Percentiles rank a stretch among this genome's conserved stretches.
Conservation (phyloP, 176 grass and related monocot genomes). For the Oryza rufipogon region DNA sequence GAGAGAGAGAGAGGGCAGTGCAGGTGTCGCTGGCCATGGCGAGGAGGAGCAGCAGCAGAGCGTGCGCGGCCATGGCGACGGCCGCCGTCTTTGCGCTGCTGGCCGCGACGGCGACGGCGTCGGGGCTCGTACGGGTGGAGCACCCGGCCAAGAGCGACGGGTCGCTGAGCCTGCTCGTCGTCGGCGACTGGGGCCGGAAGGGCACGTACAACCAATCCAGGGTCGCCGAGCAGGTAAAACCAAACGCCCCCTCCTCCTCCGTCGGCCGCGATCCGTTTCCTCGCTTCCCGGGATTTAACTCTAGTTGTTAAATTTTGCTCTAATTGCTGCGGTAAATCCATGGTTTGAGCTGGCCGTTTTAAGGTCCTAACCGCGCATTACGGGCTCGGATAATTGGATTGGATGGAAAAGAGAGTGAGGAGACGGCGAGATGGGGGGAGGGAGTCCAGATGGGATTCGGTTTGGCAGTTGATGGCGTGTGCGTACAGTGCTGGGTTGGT, state of each 20-base stretch:
- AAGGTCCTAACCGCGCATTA: not conserved
- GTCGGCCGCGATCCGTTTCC: not conserved
- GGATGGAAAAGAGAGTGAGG: not conserved
- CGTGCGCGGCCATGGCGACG: not conserved
- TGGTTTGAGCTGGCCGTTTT: not conserved
- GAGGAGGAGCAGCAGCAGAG: not conserved
- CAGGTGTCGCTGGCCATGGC: constrained; percentile 41
- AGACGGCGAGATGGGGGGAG: too few species aligned
- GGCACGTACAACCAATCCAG: constrained; percentile 71
- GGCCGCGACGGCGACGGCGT: constrained; percentile 23
- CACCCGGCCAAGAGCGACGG: constrained; percentile 56
- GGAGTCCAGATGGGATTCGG: not conserved
- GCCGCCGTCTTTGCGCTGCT: constrained; percentile 31
- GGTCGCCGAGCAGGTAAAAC: constrained; percentile 67
- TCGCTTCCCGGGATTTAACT: not conserved
- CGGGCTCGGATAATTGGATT: not conserved
- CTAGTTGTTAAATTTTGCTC: not conserved
- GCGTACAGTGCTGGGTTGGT: too few species aligned
- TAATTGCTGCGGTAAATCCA: not conserved
- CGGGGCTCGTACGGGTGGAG: constrained; percentile 52
- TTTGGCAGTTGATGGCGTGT: not conserved
- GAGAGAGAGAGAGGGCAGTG: not conserved
- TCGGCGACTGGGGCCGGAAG: constrained; percentile 90
- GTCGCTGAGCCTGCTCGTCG: constrained; percentile 67
- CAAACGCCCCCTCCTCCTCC: not conserved